phyloP scores from a whole-genome alignment of 495 filamentous ascomycete species.

The Pseudomonodictys pantanalensis region DNA sequence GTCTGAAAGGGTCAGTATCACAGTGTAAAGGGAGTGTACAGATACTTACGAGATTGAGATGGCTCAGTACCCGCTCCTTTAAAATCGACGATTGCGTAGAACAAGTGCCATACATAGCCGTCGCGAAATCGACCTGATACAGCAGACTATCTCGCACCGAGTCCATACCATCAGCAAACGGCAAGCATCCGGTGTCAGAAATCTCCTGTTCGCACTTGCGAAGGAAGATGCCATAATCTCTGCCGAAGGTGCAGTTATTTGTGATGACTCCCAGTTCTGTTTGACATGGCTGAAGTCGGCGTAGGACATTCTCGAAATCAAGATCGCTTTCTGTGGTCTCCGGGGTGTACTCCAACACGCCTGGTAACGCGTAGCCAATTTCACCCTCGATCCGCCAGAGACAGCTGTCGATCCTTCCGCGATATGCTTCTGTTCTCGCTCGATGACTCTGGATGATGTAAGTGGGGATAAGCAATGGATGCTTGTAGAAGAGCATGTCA shows the following conservation, averaged over 20 bases:
- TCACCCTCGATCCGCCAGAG: neutral
- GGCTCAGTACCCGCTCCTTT: slow-evolving; percentile 9
- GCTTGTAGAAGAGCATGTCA: neutral
- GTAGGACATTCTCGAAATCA: slow-evolving; percentile 1
- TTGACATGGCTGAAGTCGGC: neutral
- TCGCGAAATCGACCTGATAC: neutral
- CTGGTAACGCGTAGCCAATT: slow-evolving; percentile 1
- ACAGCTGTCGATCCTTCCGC: neutral
- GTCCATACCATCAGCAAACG: neutral
- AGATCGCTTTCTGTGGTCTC: neutral
- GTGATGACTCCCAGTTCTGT: neutral
- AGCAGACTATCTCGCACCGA: neutral
- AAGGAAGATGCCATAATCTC: slow-evolving; percentile 6
- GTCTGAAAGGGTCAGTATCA: neutral
- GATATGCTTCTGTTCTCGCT: neutral
- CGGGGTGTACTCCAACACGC: neutral
- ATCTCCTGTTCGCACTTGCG: neutral
- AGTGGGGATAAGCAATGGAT: slow-evolving; percentile 4
- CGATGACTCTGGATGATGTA: slow-evolving; percentile 1
- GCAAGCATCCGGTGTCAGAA: neutral
- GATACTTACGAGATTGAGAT: slow-evolving; percentile 10
- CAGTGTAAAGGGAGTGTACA: neutral
- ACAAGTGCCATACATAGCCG: neutral
- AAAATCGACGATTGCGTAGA: neutral
- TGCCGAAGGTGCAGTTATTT: neutral